A percentile compares a stretch with the other conserved stretches of the same genome.
phyloP scores from a whole-genome alignment of 495 filamentous ascomycete species.

The Hypoxylon lenormandii region DNA sequence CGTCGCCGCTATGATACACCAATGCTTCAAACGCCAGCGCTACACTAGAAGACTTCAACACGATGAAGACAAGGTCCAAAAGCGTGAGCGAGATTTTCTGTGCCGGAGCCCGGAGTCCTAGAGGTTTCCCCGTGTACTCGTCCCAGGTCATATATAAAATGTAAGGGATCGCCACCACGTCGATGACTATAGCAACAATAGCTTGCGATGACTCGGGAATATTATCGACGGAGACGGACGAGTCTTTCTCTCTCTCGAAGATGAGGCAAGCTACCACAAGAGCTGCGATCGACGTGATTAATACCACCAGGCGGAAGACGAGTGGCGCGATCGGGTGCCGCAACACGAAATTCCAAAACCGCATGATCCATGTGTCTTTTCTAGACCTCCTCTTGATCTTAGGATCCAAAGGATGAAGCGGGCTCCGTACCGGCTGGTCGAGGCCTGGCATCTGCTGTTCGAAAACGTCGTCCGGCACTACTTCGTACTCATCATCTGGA shows the following conservation, averaged over 20 bases:
- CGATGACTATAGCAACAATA: constrained; percentile 89
- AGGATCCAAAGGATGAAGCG: constrained; percentile 66
- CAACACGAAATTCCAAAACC: constrained; percentile 66
- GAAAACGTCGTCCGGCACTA: constrained; percentile 58
- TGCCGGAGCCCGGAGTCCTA: constrained; percentile 83
- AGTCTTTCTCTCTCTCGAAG: constrained; percentile 67
- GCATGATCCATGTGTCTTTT: constrained; percentile 58
- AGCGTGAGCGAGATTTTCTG: constrained; percentile 89
- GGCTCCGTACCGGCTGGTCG: constrained; percentile 56
- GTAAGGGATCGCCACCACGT: constrained; percentile 88
- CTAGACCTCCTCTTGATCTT: constrained; percentile 57
- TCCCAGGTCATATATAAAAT: constrained; percentile 93
- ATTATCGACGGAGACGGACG: constrained; percentile 51
- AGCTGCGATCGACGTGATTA: constrained; percentile 82
- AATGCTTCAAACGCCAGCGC: constrained; percentile 88
- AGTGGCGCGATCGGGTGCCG: constrained; percentile 87
- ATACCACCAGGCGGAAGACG: constrained; percentile 81
- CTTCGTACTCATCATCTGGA: constrained; percentile 58
- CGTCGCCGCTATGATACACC: constrained; percentile 69
- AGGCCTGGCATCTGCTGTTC: constrained; percentile 64
- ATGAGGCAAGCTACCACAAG: constrained; percentile 84
- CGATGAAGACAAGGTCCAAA: constrained; percentile 93
- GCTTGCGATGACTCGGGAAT: constrained; percentile 75
- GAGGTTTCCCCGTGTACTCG: constrained; percentile 92
- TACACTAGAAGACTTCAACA: constrained; percentile 92